A percentile compares a stretch with the other conserved stretches of the same genome.
phyloP scores from a whole-genome alignment of 345 rosid genomes.

The Pugionium dolabratum region DNA sequence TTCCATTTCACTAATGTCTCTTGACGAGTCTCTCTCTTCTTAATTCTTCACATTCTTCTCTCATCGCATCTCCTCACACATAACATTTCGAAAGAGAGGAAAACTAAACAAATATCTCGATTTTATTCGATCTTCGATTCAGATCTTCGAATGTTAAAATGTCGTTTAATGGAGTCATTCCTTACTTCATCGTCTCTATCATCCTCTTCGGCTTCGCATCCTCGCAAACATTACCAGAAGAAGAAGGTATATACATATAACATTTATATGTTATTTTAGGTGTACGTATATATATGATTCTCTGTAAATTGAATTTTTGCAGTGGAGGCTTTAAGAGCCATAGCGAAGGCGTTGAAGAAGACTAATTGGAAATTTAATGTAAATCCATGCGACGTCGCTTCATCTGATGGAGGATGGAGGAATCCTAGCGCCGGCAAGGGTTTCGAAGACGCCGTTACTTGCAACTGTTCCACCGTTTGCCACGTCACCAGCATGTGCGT shows the following conservation, averaged over 20 bases:
- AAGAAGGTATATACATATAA: slow-evolving; percentile 40
- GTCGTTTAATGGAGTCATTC: slow-evolving; percentile 22
- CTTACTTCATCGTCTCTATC: slow-evolving; percentile 26
- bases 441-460: slow-evolving; percentile 40
- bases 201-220: slow-evolving; percentile 25
- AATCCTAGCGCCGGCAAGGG: slow-evolving; percentile 4
- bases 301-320: neutral
- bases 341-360: slow-evolving; percentile 52
- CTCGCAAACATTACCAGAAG: slow-evolving; percentile 36
- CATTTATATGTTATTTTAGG: neutral
- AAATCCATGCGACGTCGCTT: slow-evolving; percentile 53
- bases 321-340: slow-evolving; percentile 50
- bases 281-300: neutral
- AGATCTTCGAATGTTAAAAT: slow-evolving; percentile 25
- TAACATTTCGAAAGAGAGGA: neutral
- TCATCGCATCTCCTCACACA: slow-evolving; percentile 11
- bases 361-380: slow-evolving; percentile 50
- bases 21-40: slow-evolving; percentile 3
- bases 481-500: slow-evolving; percentile 45
- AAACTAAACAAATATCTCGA: neutral
- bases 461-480: slow-evolving; percentile 51
- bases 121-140: neutral
- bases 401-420: slow-evolving; percentile 44
- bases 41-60: slow-evolving; percentile 26
- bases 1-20: slow-evolving; percentile 4